These are phyloP conservation scores for Saccharata proteae DNA, from an alignment of 2,329 filamentous ascomycete species.

Conservation along the genomic window DNA sequence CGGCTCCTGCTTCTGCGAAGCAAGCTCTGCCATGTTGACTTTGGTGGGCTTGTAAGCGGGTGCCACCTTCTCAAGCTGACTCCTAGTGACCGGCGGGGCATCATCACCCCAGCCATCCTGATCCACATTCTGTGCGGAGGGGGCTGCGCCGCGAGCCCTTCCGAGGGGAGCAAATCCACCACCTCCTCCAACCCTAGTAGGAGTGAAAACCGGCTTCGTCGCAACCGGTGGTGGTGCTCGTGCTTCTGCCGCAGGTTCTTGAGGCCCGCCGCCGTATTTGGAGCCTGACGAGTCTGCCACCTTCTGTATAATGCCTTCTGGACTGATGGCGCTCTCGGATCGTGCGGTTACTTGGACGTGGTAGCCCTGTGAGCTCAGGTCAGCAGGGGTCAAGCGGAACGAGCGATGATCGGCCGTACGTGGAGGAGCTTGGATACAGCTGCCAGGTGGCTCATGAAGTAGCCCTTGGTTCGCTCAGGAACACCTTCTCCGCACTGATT, in stretches of 20 bases:
- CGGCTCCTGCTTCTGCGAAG: conserved; percentile 56
- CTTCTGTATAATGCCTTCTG: conserved; percentile 82
- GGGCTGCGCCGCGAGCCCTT: conserved; percentile 44
- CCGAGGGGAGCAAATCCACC: conserved; percentile 57
- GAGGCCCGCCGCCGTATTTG: conserved; percentile 61
- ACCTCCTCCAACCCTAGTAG: conserved; percentile 47
- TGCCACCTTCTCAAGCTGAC: conserved; percentile 80
- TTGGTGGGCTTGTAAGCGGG: conserved; percentile 91
- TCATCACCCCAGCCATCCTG: conserved; percentile 90
- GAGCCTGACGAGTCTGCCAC: conserved; percentile 88
- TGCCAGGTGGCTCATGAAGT: conserved; percentile 89
- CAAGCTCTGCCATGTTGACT: conserved; percentile 82
- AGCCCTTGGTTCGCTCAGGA: conserved; percentile 95
- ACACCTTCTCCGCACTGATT: conserved; percentile 84
- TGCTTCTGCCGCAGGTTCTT: conserved; percentile 38
- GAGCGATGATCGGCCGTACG: conserved; percentile 31
- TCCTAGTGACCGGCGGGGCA: conserved; percentile 79
- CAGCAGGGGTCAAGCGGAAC: neutral
- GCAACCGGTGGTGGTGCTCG: conserved; percentile 58
- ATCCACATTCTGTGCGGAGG: conserved; percentile 49
- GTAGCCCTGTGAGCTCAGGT: conserved; percentile 51
- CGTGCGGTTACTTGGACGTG: conserved; percentile 96
- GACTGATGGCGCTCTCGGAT: conserved; percentile 76
- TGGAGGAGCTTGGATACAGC: conserved; percentile 87
- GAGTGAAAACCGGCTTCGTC: conserved; percentile 86